Conservation (phyloP, 768 basidiomycete species). For the Ephemerocybe angulata region DNA sequence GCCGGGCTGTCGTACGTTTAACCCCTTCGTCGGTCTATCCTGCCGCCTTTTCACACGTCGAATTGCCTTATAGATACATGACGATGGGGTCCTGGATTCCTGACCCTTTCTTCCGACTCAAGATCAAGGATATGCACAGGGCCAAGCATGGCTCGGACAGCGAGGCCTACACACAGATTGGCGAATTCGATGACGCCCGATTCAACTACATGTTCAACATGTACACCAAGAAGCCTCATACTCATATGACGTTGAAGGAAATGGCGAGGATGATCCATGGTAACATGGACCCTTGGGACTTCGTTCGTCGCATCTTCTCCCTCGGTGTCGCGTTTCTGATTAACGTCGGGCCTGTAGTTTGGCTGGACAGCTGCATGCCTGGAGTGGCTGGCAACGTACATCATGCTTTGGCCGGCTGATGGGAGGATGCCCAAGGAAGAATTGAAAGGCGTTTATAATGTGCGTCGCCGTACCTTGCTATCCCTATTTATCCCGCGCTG, state of each 20-base stretch:
- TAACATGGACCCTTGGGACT: conserved; percentile 37
- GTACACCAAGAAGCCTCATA: conserved; percentile 39
- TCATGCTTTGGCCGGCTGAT: conserved; percentile 35
- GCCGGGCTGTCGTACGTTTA: conserved; percentile 38
- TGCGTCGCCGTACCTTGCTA: conserved; percentile 15
- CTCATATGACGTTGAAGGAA: conserved; percentile 36
- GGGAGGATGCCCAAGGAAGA: conserved; percentile 37
- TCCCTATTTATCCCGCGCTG: not conserved
- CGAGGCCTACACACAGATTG: conserved; percentile 32
- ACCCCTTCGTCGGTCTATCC: not conserved
- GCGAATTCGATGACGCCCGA: conserved; percentile 37
- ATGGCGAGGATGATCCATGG: conserved; percentile 39
- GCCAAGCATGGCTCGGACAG: conserved; percentile 43
- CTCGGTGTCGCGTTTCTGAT: not conserved
- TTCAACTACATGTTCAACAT: conserved; percentile 39
- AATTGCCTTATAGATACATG: conserved; percentile 24
- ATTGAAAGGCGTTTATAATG: conserved; percentile 38
- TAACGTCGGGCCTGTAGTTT: conserved; percentile 25
- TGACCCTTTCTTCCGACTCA: conserved; percentile 42
- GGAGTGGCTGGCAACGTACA: conserved; percentile 40
- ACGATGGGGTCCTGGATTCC: conserved; percentile 35
- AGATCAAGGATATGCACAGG: conserved; percentile 38
- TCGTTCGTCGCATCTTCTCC: conserved; percentile 18
- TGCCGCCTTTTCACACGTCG: not conserved
- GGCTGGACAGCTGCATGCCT: conserved; percentile 38